Evolutionary conservation across 2,329 filamentous ascomycete genomes (phyloP).

Genomic region (Cryphonectria carpinicola): DNA sequence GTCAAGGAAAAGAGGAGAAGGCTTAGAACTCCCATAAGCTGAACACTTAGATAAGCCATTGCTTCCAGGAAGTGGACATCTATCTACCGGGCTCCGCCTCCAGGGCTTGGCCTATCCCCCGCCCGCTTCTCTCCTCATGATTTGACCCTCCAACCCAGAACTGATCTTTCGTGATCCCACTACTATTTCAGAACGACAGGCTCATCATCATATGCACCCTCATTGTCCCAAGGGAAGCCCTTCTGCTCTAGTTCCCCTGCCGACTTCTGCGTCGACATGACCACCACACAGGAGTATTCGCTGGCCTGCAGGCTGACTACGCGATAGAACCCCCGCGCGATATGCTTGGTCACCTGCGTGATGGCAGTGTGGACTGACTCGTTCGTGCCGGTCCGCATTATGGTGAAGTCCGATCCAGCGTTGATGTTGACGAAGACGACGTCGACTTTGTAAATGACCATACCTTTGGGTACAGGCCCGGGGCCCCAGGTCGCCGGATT

Average conservation of each 20-base stretch:
- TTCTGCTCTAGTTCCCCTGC: background rate
- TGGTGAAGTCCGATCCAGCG: conserved; percentile 24
- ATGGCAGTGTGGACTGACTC: conserved; percentile 13
- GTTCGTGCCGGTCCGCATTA: conserved; percentile 9
- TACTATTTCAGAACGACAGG: background rate
- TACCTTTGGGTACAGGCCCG: background rate
- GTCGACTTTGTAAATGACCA: conserved; percentile 7
- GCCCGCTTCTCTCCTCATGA: background rate
- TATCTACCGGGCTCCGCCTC: background rate
- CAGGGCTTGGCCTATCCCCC: background rate
- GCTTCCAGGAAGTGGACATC: no score
- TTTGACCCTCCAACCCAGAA: background rate
- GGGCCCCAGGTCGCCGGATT: background rate
- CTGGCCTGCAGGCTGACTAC: conserved; percentile 20
- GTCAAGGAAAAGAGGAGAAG: no score
- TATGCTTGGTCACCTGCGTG: conserved; percentile 20
- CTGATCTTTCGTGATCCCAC: background rate
- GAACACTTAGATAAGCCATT: no score
- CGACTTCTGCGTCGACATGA: background rate
- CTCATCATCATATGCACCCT: background rate
- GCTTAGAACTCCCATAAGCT: no score
- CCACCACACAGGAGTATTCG: conserved; percentile 23
- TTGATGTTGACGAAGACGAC: conserved; percentile 14
- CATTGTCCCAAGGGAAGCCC: background rate
- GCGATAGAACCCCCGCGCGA: conserved; percentile 23